phyloP scores from a whole-genome alignment of 176 grass and related monocot genomes.

The Secale cereale region DNA sequence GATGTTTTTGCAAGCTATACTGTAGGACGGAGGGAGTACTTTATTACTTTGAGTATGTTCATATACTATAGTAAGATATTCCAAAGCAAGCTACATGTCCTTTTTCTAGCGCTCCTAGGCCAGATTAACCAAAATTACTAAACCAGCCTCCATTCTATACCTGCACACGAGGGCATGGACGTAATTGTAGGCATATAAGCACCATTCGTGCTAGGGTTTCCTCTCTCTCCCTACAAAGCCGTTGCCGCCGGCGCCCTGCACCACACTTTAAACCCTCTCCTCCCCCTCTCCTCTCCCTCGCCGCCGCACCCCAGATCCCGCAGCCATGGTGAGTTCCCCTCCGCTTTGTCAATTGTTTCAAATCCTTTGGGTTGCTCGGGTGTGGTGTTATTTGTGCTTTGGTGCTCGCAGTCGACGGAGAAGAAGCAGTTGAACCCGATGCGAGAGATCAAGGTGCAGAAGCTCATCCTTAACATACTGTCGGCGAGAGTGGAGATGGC shows the following conservation, averaged over 20 bases:
- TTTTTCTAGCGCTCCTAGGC: neutral
- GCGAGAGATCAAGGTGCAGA: slow-evolving; percentile 88
- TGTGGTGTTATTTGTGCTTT: neutral
- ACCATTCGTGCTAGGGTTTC: slow-evolving; percentile 33
- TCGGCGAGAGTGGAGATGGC: slow-evolving; percentile 85
- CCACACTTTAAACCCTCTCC: neutral
- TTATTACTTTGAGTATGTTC: no score
- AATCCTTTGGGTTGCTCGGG: neutral
- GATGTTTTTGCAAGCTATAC: no score
- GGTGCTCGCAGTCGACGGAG: slow-evolving; percentile 56
- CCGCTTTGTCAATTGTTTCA: neutral
- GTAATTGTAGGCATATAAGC: slow-evolving; percentile 1
- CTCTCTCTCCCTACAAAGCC: neutral
- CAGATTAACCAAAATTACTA: neutral
- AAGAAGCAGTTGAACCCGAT: slow-evolving; percentile 75
- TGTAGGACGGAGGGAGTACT: no score
- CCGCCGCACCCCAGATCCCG: neutral
- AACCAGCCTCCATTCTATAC: neutral
- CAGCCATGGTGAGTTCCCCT: slow-evolving; percentile 38
- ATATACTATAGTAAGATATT: no score
- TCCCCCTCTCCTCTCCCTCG: neutral
- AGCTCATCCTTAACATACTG: slow-evolving; percentile 81
- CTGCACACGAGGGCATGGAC: neutral
- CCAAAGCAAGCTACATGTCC: no score
- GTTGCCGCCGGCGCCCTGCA: slow-evolving; percentile 21